Conservation (phyloP, 139 green algal genomes). For the Coelastrella sp. region DNA sequence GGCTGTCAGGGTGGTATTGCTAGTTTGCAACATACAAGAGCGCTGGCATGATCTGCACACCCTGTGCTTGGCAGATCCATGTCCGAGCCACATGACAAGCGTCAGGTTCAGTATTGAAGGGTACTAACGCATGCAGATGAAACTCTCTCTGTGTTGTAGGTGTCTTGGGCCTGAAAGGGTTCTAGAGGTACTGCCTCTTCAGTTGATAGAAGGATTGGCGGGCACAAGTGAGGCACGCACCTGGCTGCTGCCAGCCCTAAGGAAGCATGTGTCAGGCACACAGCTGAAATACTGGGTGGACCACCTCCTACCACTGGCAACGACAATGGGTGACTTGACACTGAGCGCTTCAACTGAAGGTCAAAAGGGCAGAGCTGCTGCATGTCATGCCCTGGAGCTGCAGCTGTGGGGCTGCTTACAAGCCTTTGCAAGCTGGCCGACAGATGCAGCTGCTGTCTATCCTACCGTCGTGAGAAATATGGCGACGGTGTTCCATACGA, state of each 20-base stretch:
- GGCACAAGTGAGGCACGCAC: constrained; percentile 72
- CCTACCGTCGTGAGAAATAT: constrained; percentile 54
- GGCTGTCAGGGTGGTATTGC: too few relatives aligned
- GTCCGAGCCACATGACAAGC: too few relatives aligned
- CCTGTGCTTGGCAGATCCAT: too few relatives aligned
- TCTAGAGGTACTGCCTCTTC: constrained; percentile 77
- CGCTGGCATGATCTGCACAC: background rate
- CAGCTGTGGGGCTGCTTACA: constrained; percentile 86
- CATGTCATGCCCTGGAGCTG: constrained; percentile 69
- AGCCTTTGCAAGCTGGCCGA: constrained; percentile 82
- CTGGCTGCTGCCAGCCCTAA: constrained; percentile 94
- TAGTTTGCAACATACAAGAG: too few relatives aligned
- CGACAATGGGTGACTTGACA: constrained; percentile 60
- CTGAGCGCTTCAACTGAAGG: constrained; percentile 33
- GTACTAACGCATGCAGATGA: too few relatives aligned
- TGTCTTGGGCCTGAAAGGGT: constrained; percentile 80
- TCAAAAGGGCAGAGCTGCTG: constrained; percentile 34
- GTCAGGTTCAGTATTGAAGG: too few relatives aligned
- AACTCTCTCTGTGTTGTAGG: constrained; percentile 48
- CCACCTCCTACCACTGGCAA: constrained; percentile 80
- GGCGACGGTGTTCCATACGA: constrained; percentile 73
- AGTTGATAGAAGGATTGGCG: constrained; percentile 68
- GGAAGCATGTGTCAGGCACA: constrained; percentile 67
- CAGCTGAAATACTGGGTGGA: constrained; percentile 76
- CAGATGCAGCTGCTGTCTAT: constrained; percentile 60